These are phyloP conservation scores for Populus pruinosa DNA, from an alignment of 345 rosid genomes.

Conservation along the genomic window DNA sequence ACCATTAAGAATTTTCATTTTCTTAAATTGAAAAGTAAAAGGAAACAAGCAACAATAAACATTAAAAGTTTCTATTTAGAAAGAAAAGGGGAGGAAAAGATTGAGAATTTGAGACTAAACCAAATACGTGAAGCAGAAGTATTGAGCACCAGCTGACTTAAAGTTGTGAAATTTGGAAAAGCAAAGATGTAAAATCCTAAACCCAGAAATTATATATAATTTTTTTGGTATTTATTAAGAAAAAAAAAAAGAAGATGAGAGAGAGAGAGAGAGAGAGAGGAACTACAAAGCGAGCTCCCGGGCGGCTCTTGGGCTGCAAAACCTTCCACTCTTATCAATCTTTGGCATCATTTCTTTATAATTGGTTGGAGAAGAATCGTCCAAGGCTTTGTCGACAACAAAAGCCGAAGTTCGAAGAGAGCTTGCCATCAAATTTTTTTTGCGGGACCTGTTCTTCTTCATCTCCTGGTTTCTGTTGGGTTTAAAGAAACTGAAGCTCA, in stretches of 20 bases:
- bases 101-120: too few species aligned
- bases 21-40: not conserved
- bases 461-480: not conserved
- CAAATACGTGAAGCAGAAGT: not conserved
- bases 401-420: constrained; percentile 42
- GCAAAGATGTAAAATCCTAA: constrained; percentile 6
- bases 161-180: not conserved
- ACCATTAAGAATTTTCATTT: not conserved
- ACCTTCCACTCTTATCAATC: constrained; percentile 84
- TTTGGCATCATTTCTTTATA: constrained; percentile 61
- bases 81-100: not conserved
- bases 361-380: constrained; percentile 10
- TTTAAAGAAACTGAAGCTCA: not conserved
- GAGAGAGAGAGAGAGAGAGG: not conserved
- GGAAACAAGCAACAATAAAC: not conserved
- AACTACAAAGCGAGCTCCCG: constrained; percentile 92
- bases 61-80: not conserved
- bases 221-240: not conserved
- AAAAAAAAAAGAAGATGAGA: not conserved
- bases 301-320: constrained; percentile 98
- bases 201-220: not conserved
- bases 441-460: not conserved
- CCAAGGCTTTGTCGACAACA: constrained; percentile 39
- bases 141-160: not conserved
- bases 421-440: not conserved